Percentiles rank a stretch among this genome's conserved stretches.
Evolutionary conservation across 352 stramenopile species (phyloP).

Genomic region (Thraustochytrium striatum): DNA sequence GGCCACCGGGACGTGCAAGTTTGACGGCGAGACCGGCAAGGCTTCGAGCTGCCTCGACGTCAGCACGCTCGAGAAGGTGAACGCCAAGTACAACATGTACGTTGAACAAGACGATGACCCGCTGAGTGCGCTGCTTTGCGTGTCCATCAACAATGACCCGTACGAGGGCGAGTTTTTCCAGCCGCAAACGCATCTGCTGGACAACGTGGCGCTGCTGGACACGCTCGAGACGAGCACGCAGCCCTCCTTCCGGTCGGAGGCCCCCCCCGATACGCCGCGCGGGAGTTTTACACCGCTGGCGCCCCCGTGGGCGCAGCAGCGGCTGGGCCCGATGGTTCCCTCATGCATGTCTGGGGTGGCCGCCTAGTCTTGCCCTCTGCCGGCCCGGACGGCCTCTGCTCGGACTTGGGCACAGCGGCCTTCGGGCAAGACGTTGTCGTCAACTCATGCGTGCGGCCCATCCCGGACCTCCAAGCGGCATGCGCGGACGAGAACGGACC

Average conservation of each 20-base stretch:
- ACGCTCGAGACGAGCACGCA: background rate
- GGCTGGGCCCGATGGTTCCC: no score
- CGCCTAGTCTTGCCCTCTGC: constrained; percentile 11
- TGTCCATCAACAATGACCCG: constrained; percentile 1
- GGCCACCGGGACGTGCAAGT: background rate
- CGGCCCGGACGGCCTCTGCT: constrained; percentile 7
- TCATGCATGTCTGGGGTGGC: constrained; percentile 20
- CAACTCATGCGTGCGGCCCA: background rate
- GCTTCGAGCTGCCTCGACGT: background rate
- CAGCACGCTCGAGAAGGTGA: constrained; percentile 24
- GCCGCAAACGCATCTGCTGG: constrained; percentile 6
- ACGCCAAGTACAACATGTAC: constrained; percentile 46
- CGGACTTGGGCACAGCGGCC: background rate
- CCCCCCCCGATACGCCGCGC: background rate
- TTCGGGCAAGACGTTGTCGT: constrained; percentile 4
- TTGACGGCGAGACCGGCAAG: background rate
- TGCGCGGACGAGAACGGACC: constrained; percentile 1
- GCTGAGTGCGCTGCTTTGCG: constrained; percentile 19
- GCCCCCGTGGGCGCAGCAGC: no score
- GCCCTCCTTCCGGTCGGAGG: background rate
- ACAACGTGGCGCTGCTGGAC: constrained; percentile 30
- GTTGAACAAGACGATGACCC: constrained; percentile 22
- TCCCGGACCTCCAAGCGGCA: background rate
- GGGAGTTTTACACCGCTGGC: background rate
- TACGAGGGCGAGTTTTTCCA: constrained; percentile 18